Evolutionary conservation across 441 rosid species (phyloP), one percentile per base, ranked within the genome.

Genomic region (Erysimum cheiri): DNA sequence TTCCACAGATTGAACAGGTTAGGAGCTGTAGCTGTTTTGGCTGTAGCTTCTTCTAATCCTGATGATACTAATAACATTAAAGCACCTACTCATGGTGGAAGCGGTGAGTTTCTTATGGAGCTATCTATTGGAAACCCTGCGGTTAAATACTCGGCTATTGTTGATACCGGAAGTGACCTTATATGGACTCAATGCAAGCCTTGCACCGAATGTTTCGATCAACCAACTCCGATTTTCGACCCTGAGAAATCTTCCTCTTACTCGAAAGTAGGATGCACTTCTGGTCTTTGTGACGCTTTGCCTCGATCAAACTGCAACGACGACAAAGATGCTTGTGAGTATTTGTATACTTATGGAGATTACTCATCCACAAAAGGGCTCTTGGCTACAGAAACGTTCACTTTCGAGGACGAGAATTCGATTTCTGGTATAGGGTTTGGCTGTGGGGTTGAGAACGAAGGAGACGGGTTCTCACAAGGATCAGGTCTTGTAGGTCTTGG

Each of bases 121-220:
- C 64, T 95, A 49, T 78, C 95, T 1, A 83, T 90, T 7, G 99
- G 99, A 26, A 87, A 89, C 3, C 97, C 98, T 0, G 72, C 89
- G 1, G 72, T 71, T 61, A 76, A 77, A 7, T 88, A 77, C 82
- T 66, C 81, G 3, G 99, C 98, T 3, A 90, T 95, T 22, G 29
- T 92, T 70, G 98, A 95, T 66, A 90, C 99, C 0, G 98, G 98
- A 0, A 92, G 98, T 46, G 99, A 95, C 69, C 77, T 95, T 39
- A 88, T 95, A 32, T 95, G 99, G 99, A 95, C 98, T 13, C 98
- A 95, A 43, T 95, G 99, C 80, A 80, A 90, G 82, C 98, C 98
- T 5, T 95, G 99, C 22, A 61, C 67, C 0, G 81, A 89, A 41
- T 95, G 99, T 69, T 95, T 74, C 11, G 59, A 82, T 19, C 99